Evolutionary conservation across 345 rosid species (phyloP).

Genomic region (Murraya paniculata): DNA sequence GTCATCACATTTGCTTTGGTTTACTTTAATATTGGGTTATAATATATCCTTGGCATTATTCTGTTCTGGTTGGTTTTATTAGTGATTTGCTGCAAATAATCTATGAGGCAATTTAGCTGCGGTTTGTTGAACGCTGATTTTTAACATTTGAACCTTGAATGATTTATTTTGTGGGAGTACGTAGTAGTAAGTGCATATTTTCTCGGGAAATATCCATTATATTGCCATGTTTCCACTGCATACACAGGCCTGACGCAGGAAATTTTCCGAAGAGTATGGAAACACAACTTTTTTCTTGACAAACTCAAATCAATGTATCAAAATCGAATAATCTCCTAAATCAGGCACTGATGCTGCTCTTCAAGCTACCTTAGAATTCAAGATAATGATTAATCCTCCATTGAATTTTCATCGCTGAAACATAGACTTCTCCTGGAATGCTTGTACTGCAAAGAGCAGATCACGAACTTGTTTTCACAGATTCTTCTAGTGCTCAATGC

Average conservation of each 20-base stretch:
- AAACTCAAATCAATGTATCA: slow-evolving; percentile 55
- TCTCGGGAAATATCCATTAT: too few species aligned
- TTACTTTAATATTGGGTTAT: not conserved
- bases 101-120: not conserved
- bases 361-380: slow-evolving; percentile 66
- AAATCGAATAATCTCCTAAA: slow-evolving; percentile 45
- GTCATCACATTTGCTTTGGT: not conserved
- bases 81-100: not conserved
- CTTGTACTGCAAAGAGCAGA: slow-evolving; percentile 39
- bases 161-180: too few species aligned
- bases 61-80: not conserved
- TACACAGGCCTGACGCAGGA: slow-evolving; percentile 35
- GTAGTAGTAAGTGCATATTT: too few species aligned
- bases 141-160: too few species aligned
- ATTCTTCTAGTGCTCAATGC: slow-evolving; percentile 17
- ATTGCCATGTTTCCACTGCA: too few species aligned
- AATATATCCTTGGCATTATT: not conserved
- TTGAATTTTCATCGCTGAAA: slow-evolving; percentile 40
- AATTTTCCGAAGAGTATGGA: slow-evolving; percentile 52
- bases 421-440: slow-evolving; percentile 81
- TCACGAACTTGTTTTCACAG: slow-evolving; percentile 33
- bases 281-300: slow-evolving; percentile 43
- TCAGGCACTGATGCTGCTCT: slow-evolving; percentile 57
- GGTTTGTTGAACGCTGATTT: not conserved
- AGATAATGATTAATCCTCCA: slow-evolving; percentile 12